Evolutionary conservation across 2,329 filamentous ascomycete species (phyloP).

Genomic region (Hypoxylon sp.): DNA sequence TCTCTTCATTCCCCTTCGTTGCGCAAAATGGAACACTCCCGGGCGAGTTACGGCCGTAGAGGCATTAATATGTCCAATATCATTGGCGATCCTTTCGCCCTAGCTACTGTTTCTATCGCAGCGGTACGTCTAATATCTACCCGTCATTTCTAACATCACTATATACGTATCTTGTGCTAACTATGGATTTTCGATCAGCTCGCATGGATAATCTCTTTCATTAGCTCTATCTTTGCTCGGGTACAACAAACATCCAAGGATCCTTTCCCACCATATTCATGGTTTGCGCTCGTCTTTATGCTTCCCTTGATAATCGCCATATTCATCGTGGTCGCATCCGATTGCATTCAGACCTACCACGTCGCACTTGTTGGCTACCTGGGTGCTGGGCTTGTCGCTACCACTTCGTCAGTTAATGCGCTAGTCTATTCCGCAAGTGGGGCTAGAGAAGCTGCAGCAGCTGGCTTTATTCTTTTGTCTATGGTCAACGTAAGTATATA

Average conservation of each 20-base stretch:
- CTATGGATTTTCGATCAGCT: slow-evolving; percentile 69
- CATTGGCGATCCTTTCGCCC: slow-evolving; percentile 93
- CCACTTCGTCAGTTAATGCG: slow-evolving; percentile 87
- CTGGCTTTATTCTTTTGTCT: slow-evolving; percentile 92
- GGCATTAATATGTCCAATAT: slow-evolving; percentile 88
- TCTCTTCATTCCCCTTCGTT: slow-evolving; percentile 81
- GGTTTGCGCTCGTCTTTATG: slow-evolving; percentile 92
- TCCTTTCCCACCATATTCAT: slow-evolving; percentile 86
- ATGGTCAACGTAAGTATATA: slow-evolving; percentile 84
- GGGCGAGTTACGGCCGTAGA: slow-evolving; percentile 67
- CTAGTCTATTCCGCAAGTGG: slow-evolving; percentile 83
- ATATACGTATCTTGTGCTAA: slow-evolving; percentile 29
- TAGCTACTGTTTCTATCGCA: slow-evolving; percentile 93
- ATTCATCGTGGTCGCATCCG: slow-evolving; percentile 85
- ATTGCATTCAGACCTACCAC: slow-evolving; percentile 89
- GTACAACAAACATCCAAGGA: slow-evolving; percentile 62
- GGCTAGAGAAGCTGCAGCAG: slow-evolving; percentile 86
- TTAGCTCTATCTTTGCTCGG: slow-evolving; percentile 83
- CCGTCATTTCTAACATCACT: background rate
- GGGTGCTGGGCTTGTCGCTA: slow-evolving; percentile 84
- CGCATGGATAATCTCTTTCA: slow-evolving; percentile 94
- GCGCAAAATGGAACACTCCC: slow-evolving; percentile 83
- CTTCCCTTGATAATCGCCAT: slow-evolving; percentile 86
- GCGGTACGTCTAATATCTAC: slow-evolving; percentile 72
- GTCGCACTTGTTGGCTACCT: slow-evolving; percentile 93